Base-by-base conservation (phyloP, 805 yeast species). In the Candida pini region DNA sequence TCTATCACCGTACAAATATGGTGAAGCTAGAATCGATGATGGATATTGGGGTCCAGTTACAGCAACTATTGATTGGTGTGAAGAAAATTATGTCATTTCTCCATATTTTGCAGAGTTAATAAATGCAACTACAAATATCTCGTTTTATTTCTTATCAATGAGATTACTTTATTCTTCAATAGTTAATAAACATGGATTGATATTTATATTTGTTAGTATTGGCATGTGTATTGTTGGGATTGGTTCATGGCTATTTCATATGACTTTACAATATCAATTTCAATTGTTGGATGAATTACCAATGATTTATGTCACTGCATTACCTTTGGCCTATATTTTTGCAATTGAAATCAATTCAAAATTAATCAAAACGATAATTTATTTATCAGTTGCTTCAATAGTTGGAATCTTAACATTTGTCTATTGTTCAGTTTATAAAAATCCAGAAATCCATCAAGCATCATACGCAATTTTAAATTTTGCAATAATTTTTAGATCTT, bases 31-130 rank as follows among this genome's bases (percentile, higher is more conserved):
- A 16, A 9, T 16, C 4, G 31, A 31, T 12, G 51, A 44, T 26
- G 89, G 88, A 1, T 78, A 58, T 53, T 84, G 95, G 95, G 89
- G 90, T 3, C 59, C 64, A 6, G 79, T 81, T 4, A 88, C 96
- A 1, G 71, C 95, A 17, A 87, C 96, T n/a, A 89, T 89, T 26
- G 97, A 88, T 53, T 88, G 96, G 96, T 88, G 97, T 59, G 97
- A 88, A 52, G 96, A 88, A 60, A 88, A 88, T 64, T 88, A 88
- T 56, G 95, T 87, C n/a, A 84, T 88, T 1, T 73, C 89, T 5
- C 69, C 69, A 7, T 89, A 80, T 51, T 70, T 90, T 38, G 96
- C 96, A 2, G 97, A 89, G 57, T 84, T 87, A 35, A 69, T 89
- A 41, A 89, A 89, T 53, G 86, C 97, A 4, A 50, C 80, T n/a